Percentiles rank a stretch among this genome's conserved stretches.
Conservation (phyloP, 75 land plant genomes). For the Pinus tabuliformis region DNA sequence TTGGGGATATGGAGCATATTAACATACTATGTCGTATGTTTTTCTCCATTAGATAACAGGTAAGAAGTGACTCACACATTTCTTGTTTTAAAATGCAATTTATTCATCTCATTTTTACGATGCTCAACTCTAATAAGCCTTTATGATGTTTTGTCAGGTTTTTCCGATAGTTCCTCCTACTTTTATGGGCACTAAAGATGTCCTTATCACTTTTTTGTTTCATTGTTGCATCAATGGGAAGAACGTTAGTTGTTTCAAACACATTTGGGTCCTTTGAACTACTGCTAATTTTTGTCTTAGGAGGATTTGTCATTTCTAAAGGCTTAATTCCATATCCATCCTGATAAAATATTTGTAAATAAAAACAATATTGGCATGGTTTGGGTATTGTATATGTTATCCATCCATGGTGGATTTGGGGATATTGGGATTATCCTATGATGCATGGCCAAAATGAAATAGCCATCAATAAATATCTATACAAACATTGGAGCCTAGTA, state of each 20-base stretch:
- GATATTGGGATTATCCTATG: conserved; percentile 76
- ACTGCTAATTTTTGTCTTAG: conserved; percentile 46
- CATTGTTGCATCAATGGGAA: conserved; percentile 51
- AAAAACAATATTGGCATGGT: neutral
- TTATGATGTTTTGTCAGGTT: conserved; percentile 36
- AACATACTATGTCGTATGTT: conserved; percentile 68
- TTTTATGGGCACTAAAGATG: conserved; percentile 64
- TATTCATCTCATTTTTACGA: neutral
- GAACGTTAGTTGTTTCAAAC: conserved; percentile 69
- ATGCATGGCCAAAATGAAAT: conserved; percentile 78
- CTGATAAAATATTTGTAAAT: neutral
- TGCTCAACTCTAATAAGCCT: neutral
- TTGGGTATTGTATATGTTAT: conserved; percentile 44
- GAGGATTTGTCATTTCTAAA: conserved; percentile 64
- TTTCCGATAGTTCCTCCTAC: conserved; percentile 61
- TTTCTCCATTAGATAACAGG: conserved; percentile 63
- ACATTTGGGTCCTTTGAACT: conserved; percentile 73
- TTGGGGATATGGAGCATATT: conserved; percentile 53
- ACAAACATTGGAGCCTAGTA: conserved; percentile 76
- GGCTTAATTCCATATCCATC: conserved; percentile 5
- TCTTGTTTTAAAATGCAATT: neutral
- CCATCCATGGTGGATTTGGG: conserved; percentile 88
- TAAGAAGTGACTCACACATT: conserved; percentile 12
- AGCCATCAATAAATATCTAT: conserved; percentile 74
- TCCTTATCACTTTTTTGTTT: conserved; percentile 71